Evolutionary conservation across 139 green algal genomes (phyloP), one percentile per base, ranked within the genome.

Genomic region (Ostreobium quekettii): DNA sequence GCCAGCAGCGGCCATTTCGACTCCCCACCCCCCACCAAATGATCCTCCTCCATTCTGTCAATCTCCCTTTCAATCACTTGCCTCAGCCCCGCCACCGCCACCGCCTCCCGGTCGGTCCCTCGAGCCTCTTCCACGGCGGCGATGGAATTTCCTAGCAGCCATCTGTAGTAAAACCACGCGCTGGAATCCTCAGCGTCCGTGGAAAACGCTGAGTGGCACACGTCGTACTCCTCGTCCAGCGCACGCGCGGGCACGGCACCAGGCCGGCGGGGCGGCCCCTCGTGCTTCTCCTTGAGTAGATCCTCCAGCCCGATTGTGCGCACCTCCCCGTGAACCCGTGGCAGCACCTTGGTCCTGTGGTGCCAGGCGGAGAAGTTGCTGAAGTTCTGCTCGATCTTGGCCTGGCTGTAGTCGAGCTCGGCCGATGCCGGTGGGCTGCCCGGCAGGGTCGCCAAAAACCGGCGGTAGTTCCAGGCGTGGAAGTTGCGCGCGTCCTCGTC

Each of bases 361-460:
- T 99, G 93, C 93, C 93, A 99, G 1, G 93, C 93, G 1, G 84
- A 95, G 78, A 97, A 98, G 80, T 99, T 98, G 71, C 71, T 87
- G 75, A 98, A 98, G 77, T 98, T 96, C n/a, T 90, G 65, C n/a
- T 89, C 79, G 26, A 98, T 94, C 71, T 90, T 86, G 30, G 80
- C 47, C 15, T 58, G 60, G 2, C 76, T 80, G 72, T 90, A 98
- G 28, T 62, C 57, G 48, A 96, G 76, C 78, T 92, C 83, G 0
- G 78, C 66, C 57, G 78, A 63, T n/a, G n/a, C n/a, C 24, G 78
- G 46, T 4, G 38, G 35, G 22, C 79, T 26, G 48, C 79, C 82
- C 71, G 89, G 79, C 15, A 74, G 64, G 36, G 66, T 63, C 19
- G 67, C 72, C 0, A 97, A 35, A 26, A 87, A 92, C 60, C 83